Conservation (phyloP, 345 rosid species). For the Hypericum androsaemum region DNA sequence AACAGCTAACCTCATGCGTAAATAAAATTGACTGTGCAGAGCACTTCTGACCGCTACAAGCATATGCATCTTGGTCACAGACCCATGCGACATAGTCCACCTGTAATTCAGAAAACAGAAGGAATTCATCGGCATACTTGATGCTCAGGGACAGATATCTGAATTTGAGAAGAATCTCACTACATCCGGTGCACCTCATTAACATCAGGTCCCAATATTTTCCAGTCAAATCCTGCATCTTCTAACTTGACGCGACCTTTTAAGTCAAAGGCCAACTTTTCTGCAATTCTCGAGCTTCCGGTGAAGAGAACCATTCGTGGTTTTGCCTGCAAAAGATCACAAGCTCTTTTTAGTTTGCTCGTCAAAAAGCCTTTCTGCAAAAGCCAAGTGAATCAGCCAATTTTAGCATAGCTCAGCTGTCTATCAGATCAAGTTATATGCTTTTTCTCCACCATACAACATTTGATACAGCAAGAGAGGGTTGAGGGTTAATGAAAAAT, state of each 20-base stretch:
- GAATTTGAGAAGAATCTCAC: slow-evolving; percentile 1
- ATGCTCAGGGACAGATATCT: background rate
- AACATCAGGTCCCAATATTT: slow-evolving; percentile 94
- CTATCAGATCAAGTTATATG: too few species aligned
- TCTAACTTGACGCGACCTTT: slow-evolving; percentile 83
- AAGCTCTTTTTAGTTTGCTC: too few species aligned
- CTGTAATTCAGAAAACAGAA: slow-evolving; percentile 32
- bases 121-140: slow-evolving; percentile 7
- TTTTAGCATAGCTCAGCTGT: too few species aligned
- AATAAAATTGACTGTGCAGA: slow-evolving; percentile 92
- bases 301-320: slow-evolving; percentile 97
- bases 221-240: slow-evolving; percentile 99
- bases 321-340: slow-evolving; percentile 41
- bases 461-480: too few species aligned
- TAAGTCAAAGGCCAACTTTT: slow-evolving; percentile 83
- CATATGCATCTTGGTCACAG: slow-evolving; percentile 98
- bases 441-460: too few species aligned
- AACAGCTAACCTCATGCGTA: slow-evolving; percentile 75
- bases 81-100: slow-evolving; percentile 94
- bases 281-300: slow-evolving; percentile 95
- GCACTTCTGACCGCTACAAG: slow-evolving; percentile 98
- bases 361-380: too few species aligned
- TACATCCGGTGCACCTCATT: slow-evolving; percentile 45
- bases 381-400: too few species aligned
- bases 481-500: too few species aligned